Evolutionary conservation across 1,284 basidiomycete genomes (phyloP), one percentile per base, ranked within the genome.

Genomic region (Puccinia triticina): DNA sequence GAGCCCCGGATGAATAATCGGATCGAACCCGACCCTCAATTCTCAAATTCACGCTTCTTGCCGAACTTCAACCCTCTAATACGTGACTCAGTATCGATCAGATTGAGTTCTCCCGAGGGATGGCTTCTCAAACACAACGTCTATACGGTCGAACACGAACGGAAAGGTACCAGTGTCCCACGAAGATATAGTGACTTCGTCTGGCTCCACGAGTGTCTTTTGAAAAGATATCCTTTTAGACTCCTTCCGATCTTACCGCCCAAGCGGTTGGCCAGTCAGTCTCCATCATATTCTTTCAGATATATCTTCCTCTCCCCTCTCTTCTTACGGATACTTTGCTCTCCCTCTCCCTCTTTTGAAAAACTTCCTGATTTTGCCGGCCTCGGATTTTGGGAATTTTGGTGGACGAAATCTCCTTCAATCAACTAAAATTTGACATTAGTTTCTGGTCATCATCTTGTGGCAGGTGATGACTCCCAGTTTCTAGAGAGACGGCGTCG

Each of bases 401-500:
- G 26, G 21, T 16, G n/a, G 3, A 40, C 57, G 0, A 18, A 77
- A n/a, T 12, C 14, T 14, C 26, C 48, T 59, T 40, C 74, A 40
- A 46, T 55, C 74, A 16, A 76, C 40, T 64, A 14, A 23, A 55
- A 53, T n/a, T 55, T 46, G 26, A 34, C 48, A 46, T 46, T 61
- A 84, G 61, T 83, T 40, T 75, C 77, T 53, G 83, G 83, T 4
- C 83, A 83, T 74, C 79, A 77, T 72, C 72, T 84, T 34, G 53
- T 85, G 93, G 93, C 93, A 72, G 95, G 96, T 86, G 93, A 93
- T 72, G 79, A 81, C 32, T 55, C 79, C 21, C 89, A 90, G 61
- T 98, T 98, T 86, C 88, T 97, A 67, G 95, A 97, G 86, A 92
- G 95, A 86, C 90, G 95, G 88, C 90, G 94, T 91, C 92, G 92